Base-by-base conservation (phyloP, 805 yeast species). In the Saccharomycopsis selenospora region DNA sequence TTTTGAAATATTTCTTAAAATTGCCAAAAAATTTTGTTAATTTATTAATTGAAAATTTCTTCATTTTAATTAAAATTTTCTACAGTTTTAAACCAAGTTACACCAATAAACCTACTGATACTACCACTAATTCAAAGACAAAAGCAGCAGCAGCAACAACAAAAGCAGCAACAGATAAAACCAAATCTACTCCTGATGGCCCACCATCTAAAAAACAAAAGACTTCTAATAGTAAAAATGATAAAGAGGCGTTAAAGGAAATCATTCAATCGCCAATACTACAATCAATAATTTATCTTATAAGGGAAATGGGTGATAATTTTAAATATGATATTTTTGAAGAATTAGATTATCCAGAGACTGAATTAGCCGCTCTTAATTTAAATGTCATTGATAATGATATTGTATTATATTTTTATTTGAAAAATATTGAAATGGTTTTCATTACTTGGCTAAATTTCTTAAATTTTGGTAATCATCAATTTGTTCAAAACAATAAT, bases 41-140 rank as follows among this genome's bases (percentile, higher is more conserved):
- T 27, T 59, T 68, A 24, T 55, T 72, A n/a, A 62, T 75, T 40
- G 78, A 75, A 44, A 73, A 73, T 65, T 73, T 72, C 54, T 56
- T 76, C 40, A 63, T 71, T 3, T 57, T 74, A 55, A 61, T 71
- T 29, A 69, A 75, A 57, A 60, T 74, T 1, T 63, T 76, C 55
- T 61, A 66, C 46, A 65, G 63, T 42, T 59, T 58, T 55, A 59
- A 59, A 22, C 52, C 53, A 41, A 10, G 38, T 14, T 33, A 33
- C 10, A 20, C 11, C 29, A 7, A 27, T 8, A 27, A 27, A 7
- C 29, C 7, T 7, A 8, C 7, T 27, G 11, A 27, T 7, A 11
- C 29, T 27, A 27, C 11, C 7, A 27, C 7, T 27, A 27, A 11
- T 11, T 11, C 7, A 11, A n/a, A n/a, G n/a, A n/a, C n/a, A 11